Conservation (phyloP, 345 rosid species). For the Aquilaria yunnanensis region DNA sequence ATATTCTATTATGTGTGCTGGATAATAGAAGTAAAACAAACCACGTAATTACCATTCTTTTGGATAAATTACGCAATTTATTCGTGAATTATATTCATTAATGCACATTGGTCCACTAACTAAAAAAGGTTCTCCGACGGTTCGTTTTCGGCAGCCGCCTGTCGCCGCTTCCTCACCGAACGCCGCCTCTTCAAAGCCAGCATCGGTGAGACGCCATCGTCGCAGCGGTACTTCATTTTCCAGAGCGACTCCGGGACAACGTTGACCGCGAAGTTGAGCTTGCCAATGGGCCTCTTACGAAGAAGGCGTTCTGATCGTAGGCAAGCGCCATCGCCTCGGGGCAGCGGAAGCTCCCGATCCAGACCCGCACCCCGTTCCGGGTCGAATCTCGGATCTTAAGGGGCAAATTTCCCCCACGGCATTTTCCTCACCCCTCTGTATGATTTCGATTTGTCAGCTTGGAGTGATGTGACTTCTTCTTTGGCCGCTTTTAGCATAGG, state of each 20-base stretch:
- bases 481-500: conserved; percentile 16
- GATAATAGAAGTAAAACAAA: too few species aligned
- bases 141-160: too few species aligned
- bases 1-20: too few species aligned
- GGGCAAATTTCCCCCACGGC: conserved; percentile 76
- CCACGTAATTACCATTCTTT: too few species aligned
- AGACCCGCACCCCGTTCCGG: too few species aligned
- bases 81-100: too few species aligned
- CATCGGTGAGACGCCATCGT: conserved; percentile 63
- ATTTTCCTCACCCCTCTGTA: conserved; percentile 64
- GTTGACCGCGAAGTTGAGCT: conserved; percentile 56
- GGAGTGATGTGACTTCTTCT: conserved; percentile 16
- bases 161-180: conserved; percentile 24
- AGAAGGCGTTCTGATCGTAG: conserved; percentile 74
- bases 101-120: too few species aligned
- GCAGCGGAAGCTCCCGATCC: too few species aligned
- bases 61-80: too few species aligned
- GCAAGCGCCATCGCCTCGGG: conserved; percentile 28
- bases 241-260: conserved; percentile 44
- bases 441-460: conserved; percentile 18
- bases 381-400: conserved; percentile 36
- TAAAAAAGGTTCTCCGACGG: too few species aligned
- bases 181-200: conserved; percentile 52
- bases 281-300: conserved; percentile 46
- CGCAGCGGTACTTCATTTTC: conserved; percentile 36